These are phyloP conservation scores for Magnolia kwangsiensis DNA, from an alignment of 164 flowering plant genomes.

Conservation along the genomic window DNA sequence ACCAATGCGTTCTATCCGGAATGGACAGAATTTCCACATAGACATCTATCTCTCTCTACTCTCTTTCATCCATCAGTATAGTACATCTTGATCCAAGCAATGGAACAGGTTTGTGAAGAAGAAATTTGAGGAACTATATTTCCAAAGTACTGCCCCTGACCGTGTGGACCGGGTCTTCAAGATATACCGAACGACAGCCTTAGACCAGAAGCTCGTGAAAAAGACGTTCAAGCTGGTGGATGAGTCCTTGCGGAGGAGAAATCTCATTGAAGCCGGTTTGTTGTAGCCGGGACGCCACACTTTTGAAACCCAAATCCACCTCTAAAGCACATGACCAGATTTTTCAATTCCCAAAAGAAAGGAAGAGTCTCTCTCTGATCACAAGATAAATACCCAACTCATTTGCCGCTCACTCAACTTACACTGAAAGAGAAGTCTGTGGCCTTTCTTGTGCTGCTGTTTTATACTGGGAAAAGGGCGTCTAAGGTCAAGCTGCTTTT, in stretches of 20 bases:
- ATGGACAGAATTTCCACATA: too few species aligned
- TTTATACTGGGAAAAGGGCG: background rate
- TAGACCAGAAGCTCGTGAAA: conserved; percentile 96
- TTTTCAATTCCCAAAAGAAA: background rate
- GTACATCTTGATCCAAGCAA: background rate
- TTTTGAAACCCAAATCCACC: background rate
- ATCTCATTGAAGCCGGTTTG: conserved; percentile 91
- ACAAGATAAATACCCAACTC: background rate
- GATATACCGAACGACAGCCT: conserved; percentile 93
- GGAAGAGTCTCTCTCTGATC: background rate
- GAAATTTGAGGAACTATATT: conserved; percentile 94
- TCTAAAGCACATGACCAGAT: background rate
- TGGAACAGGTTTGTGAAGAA: conserved; percentile 86
- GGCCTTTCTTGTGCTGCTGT: background rate
- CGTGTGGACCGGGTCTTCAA: conserved; percentile 90
- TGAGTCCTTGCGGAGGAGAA: conserved; percentile 88
- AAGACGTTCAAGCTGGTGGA: conserved; percentile 97
- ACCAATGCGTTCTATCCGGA: too few species aligned
- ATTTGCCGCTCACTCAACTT: background rate
- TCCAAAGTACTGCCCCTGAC: conserved; percentile 80
- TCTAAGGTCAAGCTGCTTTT: background rate
- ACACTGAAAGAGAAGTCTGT: background rate
- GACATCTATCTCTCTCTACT: too few species aligned
- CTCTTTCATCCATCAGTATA: too few species aligned
- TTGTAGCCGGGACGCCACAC: conserved; percentile 25